These are phyloP conservation scores for Chrysosporium queenslandicum DNA, from an alignment of 2,329 filamentous ascomycete genomes.

Conservation along the genomic window DNA sequence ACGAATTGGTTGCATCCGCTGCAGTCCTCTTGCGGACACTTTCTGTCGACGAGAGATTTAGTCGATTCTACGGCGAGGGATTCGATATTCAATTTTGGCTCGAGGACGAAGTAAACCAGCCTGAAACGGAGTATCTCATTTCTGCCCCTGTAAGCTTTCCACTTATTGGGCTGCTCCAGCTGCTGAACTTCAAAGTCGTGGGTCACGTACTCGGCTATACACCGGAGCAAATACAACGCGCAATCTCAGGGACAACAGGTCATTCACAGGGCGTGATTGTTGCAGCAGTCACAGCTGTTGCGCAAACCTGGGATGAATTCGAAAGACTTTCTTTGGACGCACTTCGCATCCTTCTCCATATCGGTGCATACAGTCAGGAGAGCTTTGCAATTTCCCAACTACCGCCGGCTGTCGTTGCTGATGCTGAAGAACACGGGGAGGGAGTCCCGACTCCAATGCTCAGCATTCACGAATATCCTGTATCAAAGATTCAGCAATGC, in stretches of 20 bases:
- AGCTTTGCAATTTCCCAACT: no score
- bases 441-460: no score
- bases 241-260: background rate
- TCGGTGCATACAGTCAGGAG: no score
- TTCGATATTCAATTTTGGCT: slow-evolving; percentile 91
- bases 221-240: no score
- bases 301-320: slow-evolving; percentile 69
- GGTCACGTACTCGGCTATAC: slow-evolving; percentile 68
- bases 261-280: slow-evolving; percentile 15
- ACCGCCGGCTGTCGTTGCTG: no score
- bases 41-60: slow-evolving; percentile 83
- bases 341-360: no score
- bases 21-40: slow-evolving; percentile 81
- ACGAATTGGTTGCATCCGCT: slow-evolving; percentile 68
- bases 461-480: no score
- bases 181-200: slow-evolving; percentile 89
- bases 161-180: slow-evolving; percentile 87
- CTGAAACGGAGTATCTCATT: slow-evolving; percentile 86
- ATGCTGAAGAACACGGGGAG: no score
- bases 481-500: no score
- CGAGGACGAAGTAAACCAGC: slow-evolving; percentile 75
- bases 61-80: slow-evolving; percentile 54
- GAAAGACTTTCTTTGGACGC: no score
- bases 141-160: slow-evolving; percentile 93
- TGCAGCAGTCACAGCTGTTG: background rate